A percentile compares a stretch with the other conserved stretches of the same genome.
phyloP scores from a whole-genome alignment of 352 stramenopile species.

The Phytophthora ohioensis region DNA sequence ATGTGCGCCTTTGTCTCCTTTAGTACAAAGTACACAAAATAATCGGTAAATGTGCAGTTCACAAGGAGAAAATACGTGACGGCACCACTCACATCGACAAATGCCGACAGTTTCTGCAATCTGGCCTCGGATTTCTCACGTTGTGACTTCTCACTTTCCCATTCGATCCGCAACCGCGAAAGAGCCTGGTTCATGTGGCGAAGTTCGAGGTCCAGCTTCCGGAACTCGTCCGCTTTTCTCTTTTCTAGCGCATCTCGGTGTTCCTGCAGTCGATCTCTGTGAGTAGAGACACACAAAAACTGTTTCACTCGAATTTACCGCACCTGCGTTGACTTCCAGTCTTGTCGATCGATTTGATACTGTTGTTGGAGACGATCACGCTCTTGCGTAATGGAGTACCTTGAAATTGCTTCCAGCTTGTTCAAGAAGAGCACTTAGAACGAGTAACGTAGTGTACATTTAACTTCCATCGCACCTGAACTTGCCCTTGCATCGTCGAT shows the following conservation, averaged over 20 bases:
- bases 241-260: slow-evolving; percentile 34
- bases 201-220: slow-evolving; percentile 62
- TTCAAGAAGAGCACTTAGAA: background rate
- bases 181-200: slow-evolving; percentile 53
- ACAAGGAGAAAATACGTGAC: background rate
- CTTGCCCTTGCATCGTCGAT: slow-evolving; percentile 53
- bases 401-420: slow-evolving; percentile 61
- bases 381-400: slow-evolving; percentile 54
- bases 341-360: slow-evolving; percentile 44
- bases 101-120: slow-evolving; percentile 41
- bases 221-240: slow-evolving; percentile 55
- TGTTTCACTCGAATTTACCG: background rate
- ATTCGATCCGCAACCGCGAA: slow-evolving; percentile 53
- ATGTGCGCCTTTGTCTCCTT: slow-evolving; percentile 51
- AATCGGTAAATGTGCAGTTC: background rate
- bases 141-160: slow-evolving; percentile 54
- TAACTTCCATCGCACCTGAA: slow-evolving; percentile 41
- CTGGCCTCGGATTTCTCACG: slow-evolving; percentile 54
- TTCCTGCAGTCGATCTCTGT: slow-evolving; percentile 1
- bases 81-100: slow-evolving; percentile 45
- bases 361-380: slow-evolving; percentile 53
- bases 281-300: background rate
- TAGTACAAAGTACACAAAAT: slow-evolving; percentile 1
- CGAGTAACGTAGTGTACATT: too few relatives aligned
- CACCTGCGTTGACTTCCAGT: slow-evolving; percentile 58